Percentiles rank a stretch among this genome's conserved stretches.
phyloP scores from a whole-genome alignment of 208 protist species.

The Histomonas meleagridis region DNA sequence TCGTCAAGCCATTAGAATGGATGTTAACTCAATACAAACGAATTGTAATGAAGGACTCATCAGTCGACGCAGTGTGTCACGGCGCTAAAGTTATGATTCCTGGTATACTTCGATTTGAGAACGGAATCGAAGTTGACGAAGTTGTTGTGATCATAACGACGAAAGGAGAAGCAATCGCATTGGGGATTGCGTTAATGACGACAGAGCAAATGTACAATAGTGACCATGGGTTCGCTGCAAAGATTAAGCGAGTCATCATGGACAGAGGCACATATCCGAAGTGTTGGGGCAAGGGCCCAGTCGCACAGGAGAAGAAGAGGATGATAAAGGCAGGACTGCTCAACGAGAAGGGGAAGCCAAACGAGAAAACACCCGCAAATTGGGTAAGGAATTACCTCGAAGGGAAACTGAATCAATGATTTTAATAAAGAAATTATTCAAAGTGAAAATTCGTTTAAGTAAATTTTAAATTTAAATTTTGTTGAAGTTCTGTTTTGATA shows the following conservation, averaged over 20 bases:
- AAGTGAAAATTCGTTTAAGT: too few relatives aligned
- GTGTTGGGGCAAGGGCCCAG: constrained; percentile 82
- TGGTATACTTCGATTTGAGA: constrained; percentile 86
- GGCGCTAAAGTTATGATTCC: constrained; percentile 97
- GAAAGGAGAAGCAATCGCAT: constrained; percentile 95
- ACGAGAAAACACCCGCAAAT: constrained; percentile 81
- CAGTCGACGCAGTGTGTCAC: constrained; percentile 45
- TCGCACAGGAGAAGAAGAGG: constrained; percentile 81
- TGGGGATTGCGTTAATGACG: constrained; percentile 94
- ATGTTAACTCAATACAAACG: constrained; percentile 89
- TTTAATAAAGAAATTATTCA: too few relatives aligned
- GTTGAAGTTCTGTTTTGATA: too few relatives aligned
- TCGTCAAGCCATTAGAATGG: constrained; percentile 89
- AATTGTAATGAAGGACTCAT: constrained; percentile 95
- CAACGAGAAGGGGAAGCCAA: constrained; percentile 89
- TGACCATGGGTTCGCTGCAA: constrained; percentile 86
- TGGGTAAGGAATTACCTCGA: constrained; percentile 57
- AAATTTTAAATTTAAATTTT: too few relatives aligned
- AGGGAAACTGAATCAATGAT: too few relatives aligned
- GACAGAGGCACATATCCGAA: constrained; percentile 96
- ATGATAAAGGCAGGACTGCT: constrained; percentile 73
- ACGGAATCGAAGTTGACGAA: constrained; percentile 82
- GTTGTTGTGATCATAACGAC: constrained; percentile 94
- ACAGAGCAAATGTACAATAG: constrained; percentile 80
- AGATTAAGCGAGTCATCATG: constrained; percentile 97